Conservation (phyloP, 495 filamentous ascomycete species). For the Neurospora discreta region DNA sequence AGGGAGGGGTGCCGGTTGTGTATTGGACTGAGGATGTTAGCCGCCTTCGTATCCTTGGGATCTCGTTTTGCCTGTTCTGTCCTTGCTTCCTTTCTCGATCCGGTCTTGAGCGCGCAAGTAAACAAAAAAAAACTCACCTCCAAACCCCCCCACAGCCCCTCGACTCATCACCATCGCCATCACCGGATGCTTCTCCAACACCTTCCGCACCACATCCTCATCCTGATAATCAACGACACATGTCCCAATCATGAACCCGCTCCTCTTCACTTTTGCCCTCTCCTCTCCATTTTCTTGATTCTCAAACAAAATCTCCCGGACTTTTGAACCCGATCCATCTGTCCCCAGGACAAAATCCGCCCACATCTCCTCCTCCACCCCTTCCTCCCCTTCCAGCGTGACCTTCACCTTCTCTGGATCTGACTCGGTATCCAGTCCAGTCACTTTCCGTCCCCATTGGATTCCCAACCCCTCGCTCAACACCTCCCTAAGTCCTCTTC, state of each 20-base stretch:
- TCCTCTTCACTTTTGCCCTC: conserved; percentile 11
- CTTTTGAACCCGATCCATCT: conserved; percentile 34
- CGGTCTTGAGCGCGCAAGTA: no score
- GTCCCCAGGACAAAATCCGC: conserved; percentile 33
- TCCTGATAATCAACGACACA: conserved; percentile 14
- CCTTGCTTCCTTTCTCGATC: no score
- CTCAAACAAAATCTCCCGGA: conserved; percentile 26
- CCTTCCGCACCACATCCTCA: conserved; percentile 21
- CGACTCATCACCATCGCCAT: conserved; percentile 17
- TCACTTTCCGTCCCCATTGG: conserved; percentile 18
- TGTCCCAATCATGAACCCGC: conserved; percentile 21
- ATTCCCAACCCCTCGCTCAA: conserved; percentile 22
- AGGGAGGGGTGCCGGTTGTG: conserved; percentile 4
- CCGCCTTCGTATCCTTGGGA: no score
- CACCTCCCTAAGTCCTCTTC: conserved; percentile 24
- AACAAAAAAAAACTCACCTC: conserved; percentile 1
- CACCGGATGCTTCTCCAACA: conserved; percentile 19
- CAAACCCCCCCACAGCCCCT: conserved; percentile 7
- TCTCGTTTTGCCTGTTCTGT: no score
- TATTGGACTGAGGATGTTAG: conserved; percentile 1
- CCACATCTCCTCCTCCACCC: conserved; percentile 29
- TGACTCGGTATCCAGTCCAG: conserved; percentile 26
- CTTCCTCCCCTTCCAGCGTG: neutral
- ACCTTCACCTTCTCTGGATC: conserved; percentile 41
- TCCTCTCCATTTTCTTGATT: conserved; percentile 14